These are phyloP conservation scores for Musa balbisiana DNA, from an alignment of 202 grass and related monocot species.

Conservation along the genomic window DNA sequence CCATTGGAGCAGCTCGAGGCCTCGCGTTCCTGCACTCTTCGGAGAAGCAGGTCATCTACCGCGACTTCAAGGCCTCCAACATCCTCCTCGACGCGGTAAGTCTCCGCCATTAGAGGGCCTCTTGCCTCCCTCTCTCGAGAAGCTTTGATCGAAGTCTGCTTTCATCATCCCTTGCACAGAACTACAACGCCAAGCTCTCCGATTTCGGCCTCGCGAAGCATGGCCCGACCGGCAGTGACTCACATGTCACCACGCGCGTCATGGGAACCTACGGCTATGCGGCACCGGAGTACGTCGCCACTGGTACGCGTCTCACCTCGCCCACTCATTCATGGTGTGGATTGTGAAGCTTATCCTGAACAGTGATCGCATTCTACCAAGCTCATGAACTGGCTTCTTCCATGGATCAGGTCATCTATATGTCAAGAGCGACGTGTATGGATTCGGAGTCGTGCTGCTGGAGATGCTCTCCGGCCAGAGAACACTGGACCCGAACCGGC, in stretches of 20 bases:
- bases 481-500: not conserved
- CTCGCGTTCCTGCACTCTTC: constrained; percentile 19
- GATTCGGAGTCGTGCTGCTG: constrained; percentile 7
- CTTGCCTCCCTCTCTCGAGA: too few relatives aligned
- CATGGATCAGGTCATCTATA: constrained; percentile 3
- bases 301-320: not conserved
- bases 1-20: constrained; percentile 4
- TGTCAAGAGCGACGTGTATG: constrained; percentile 20
- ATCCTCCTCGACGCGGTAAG: constrained; percentile 34
- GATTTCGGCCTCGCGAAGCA: constrained; percentile 13
- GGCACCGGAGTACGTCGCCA: constrained; percentile 14
- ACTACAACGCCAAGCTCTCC: constrained; percentile 9
- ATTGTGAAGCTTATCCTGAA: too few relatives aligned
- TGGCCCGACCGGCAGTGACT: not conserved
- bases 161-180: not conserved
- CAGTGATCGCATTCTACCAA: too few relatives aligned
- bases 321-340: too few relatives aligned
- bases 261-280: constrained; percentile 19
- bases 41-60: constrained; percentile 78
- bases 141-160: not conserved
- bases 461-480: constrained; percentile 6
- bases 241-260: constrained; percentile 11
- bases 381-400: too few relatives aligned
- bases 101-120: too few relatives aligned
- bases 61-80: constrained; percentile 78